Evolutionary conservation across 306 rosid species (phyloP), one percentile per base, ranked within the genome.

Genomic region (Dicorynia guianensis): DNA sequence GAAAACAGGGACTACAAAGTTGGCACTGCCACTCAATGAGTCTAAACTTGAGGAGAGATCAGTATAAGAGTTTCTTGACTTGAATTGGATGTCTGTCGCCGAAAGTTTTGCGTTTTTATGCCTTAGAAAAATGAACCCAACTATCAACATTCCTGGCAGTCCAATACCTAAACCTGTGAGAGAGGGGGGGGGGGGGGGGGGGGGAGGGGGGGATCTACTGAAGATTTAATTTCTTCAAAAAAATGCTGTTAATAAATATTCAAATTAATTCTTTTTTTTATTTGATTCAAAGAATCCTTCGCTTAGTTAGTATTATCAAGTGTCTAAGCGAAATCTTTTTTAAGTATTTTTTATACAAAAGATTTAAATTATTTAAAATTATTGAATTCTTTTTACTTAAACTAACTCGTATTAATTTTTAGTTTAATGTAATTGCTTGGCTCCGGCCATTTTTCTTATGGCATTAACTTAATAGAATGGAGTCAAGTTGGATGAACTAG

Each of bases 1-100:
- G 84, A 81, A 81, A 49, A 81, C 68, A 19, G 68, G 84, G 19
- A 75, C 18, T 5, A 69, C 77, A 71, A 61, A 81, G 80, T 62
- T 69, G 33, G 14, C 39, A 39, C 62, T 75, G 7, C 57, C 43
- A 53, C 18, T 25, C 47, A 54, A 77, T 38, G 36, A 11, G 13
- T 75, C 63, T 55, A 69, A 58, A 44, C 19, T 47, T 4, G 67
- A 15, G 19, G 59, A 49, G 6, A 49, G 79, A 66, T 17, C 55
- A 47, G 79, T 1, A 58, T 60, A 5, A 61, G 70, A 60, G 8
- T 30, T 38, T 68, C 33, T 43, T 67, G 70, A 33, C 34, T 74
- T 76, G 61, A 53, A 50, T 57, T 57, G 40, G 20, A 34, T 52
- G 1, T 55, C 30, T 43, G 80, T 52, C 14, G 63, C 40, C 43